Evolutionary conservation across 129 eudicot species (phyloP), one percentile per base, ranked within the genome.

Genomic region (Tagetes erecta): DNA sequence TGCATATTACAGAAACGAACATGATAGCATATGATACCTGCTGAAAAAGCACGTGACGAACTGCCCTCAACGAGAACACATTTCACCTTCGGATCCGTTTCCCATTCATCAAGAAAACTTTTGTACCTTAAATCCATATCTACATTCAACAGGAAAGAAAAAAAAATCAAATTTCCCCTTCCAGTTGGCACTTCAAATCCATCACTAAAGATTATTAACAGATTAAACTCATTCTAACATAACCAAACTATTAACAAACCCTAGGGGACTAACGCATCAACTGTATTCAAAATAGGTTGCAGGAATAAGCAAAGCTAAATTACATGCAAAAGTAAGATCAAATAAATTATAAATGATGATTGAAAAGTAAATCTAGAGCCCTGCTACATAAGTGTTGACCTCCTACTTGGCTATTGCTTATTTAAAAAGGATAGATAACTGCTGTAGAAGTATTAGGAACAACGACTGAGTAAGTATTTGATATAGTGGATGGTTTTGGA

Each of bases 21-120:
- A 56, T 33, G 20, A 47, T n/a, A 44, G 47, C 6, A 27, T 7
- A 37, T 78, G 27, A 55, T 80, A 92, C 98, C 98, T 78, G 98
- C 98, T 73, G 89, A 93, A 73, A 93, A 93, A 51, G 98, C 98
- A 47, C 98, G 96, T 6, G 98, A 50, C 38, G 98, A 90, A 77
- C 98, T 90, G 47, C 98, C 82, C 78, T 90, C 98, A 64, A 90
- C 90, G 73, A 90, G 64, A 35, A 93, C 96, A 78, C 96, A 93
- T 81, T 90, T 87, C 71, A 93, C 96, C 56, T 79, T 86, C 1
- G 96, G 96, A 38, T 93, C 93, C 14, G 74, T 71, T 80, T 93
- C 98, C 98, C 98, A 90, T 67, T 90, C 91, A 75, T 93, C 97
- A 42, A 93, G 91, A 71, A 84, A 93, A 37, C 84, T 85, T 86